Percentiles rank a stretch among this genome's conserved stretches.
These are phyloP conservation scores for Poa annua DNA, from an alignment of 176 grass and related monocot species.

Conservation along the genomic window DNA sequence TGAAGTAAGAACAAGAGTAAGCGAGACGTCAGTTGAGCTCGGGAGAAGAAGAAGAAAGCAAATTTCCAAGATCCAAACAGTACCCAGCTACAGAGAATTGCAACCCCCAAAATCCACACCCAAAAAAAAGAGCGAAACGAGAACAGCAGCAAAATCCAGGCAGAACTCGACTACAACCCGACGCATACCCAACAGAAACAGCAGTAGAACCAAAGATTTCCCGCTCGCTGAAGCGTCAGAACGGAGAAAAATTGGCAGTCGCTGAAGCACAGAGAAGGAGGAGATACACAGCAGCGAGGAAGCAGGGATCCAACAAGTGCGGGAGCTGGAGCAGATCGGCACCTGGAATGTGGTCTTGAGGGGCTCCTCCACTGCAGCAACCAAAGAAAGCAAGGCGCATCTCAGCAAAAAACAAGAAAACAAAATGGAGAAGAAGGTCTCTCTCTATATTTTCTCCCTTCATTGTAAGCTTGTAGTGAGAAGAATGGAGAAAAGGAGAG, in stretches of 20 bases:
- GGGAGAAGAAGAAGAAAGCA: background rate
- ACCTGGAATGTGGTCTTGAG: conserved; percentile 93
- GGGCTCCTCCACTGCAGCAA: conserved; percentile 75
- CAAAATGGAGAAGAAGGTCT: background rate
- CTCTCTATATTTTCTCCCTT: background rate
- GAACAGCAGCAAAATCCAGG: conserved; percentile 2
- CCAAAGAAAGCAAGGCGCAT: conserved; percentile 36
- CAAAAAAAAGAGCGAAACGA: conserved; percentile 7
- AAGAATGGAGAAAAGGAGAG: background rate
- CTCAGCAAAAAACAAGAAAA: conserved; percentile 43
- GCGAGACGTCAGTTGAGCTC: background rate
- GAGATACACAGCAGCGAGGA: conserved; percentile 22
- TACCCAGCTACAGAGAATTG: background rate
- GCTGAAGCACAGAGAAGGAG: background rate
- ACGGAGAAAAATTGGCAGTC: background rate
- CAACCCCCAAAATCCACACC: conserved; percentile 29
- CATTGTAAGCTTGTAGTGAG: background rate
- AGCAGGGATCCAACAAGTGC: conserved; percentile 33
- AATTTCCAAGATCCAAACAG: conserved; percentile 35
- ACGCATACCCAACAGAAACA: background rate
- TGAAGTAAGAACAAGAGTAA: background rate
- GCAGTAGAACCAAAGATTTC: background rate
- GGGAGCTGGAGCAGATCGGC: conserved; percentile 43
- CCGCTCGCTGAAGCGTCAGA: background rate
- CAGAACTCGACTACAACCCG: background rate